Evolutionary conservation across 352 stramenopile genomes (phyloP), one percentile per base, ranked within the genome.

Genomic region (Phytophthora podocarpi): DNA sequence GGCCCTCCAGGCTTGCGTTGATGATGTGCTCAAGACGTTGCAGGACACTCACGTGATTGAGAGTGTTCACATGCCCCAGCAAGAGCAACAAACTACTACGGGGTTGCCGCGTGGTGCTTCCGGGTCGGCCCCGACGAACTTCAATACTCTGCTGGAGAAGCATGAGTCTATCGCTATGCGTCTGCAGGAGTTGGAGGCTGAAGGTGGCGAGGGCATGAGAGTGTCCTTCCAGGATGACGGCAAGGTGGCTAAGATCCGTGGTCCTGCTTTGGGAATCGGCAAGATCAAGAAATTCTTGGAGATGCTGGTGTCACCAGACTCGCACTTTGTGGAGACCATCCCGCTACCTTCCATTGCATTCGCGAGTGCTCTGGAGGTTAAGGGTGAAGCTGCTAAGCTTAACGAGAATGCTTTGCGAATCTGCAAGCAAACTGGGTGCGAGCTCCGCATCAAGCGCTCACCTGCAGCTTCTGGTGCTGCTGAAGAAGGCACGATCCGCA

Each of bases 321-420:
- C 63, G 6, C 79, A 84, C 42, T 89, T 89, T 36, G 69, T 89
- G 5, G 80, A 91, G 56, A 82, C 70, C 18, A 89, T 91, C 50
- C 46, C 75, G 31, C 59, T 93, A 13, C 76, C 80, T 18, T 72
- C 70, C 7, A 61, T 78, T 24, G 20, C 72, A 23, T 86, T 90
- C 30, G 73, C 77, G 11, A 80, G 60, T 18, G 81, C 85, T 42
- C 37, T 93, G 18, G 58, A 85, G 23, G 75, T 75, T 4, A 85
- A 85, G 57, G 61, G 60, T 10, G 59, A 72, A 16, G 63, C 27
- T 30, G 58, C 59, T 4, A 70, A 69, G 52, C 58, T 93, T 9
- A 91, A 93, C 46, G 85, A 93, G 50, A 91, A 93, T 35, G 85
- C 78, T 1, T 64, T 83, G 47, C 85, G 80, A 1, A 90, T 93